Base-by-base conservation (phyloP, 805 yeast species). In the Saccharomyces eubayanus region DNA sequence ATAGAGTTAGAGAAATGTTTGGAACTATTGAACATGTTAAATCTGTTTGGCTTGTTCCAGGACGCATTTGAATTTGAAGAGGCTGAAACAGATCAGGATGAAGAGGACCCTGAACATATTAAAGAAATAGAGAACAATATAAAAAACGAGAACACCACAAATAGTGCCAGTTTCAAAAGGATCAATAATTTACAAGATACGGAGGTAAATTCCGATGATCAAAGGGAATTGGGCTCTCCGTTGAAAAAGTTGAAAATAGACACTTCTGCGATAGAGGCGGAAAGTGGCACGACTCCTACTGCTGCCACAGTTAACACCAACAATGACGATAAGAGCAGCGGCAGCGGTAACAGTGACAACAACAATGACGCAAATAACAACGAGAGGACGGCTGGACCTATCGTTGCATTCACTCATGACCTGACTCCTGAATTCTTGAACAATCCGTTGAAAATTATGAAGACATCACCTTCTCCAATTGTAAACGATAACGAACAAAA, bases 1-100 rank as follows among this genome's bases (percentile, higher is more conserved):
- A 66, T 67, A 30, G 62, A 67, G 9, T 52, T 58, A 4, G 66
- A 60, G 6, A 66, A 67, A 51, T 64, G 67, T 3, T 50, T 50
- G 21, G 59, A 63, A 31, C 30, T 65, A 28, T 47, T 65, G 47
- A 55, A 58, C n/a, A 45, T 57, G 49, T 51, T 64, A 20, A 52
- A 58, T n/a, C 8, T 66, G 10, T 54, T 51, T 10, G 57, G 58
- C 24, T 28, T 57, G 40, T 65, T 63, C 30, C 53, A 56, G 29
- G 59, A 55, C 8, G 55, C 52, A 28, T 59, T 64, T 41, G 59
- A 51, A 41, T 47, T 12, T 50, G n/a, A 29, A 11, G 54, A 49
- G 20, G 41, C 51, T 48, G 47, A 43, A 46, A 36, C 43, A 49
- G 52, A 52, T 41, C 28, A 48, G n/a, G 55, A 36, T 36, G 47